These are phyloP conservation scores for Glycine tomentella DNA, from an alignment of 306 rosid genomes.

Conservation along the genomic window DNA sequence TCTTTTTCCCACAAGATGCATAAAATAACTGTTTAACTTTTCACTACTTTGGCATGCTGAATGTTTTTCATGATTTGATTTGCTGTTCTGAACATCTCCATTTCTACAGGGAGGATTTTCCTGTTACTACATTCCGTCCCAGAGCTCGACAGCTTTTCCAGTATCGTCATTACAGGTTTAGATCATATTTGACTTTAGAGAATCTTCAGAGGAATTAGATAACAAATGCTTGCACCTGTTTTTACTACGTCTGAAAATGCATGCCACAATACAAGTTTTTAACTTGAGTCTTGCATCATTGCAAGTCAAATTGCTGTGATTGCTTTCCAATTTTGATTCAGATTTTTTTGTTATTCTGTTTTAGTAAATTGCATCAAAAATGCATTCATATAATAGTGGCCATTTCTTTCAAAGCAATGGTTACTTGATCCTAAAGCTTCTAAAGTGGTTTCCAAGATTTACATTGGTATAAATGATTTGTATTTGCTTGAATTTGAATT, in stretches of 20 bases:
- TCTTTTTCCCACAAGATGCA: slow-evolving; percentile 9
- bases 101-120: slow-evolving; percentile 89
- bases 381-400: not conserved
- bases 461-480: not conserved
- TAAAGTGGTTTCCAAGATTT: slow-evolving; percentile 19
- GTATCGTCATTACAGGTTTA: slow-evolving; percentile 97
- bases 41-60: slow-evolving; percentile 8
- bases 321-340: slow-evolving; percentile 38
- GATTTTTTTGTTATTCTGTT: not conserved
- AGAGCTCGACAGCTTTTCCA: slow-evolving; percentile 91
- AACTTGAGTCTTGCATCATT: not conserved
- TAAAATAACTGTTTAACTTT: not conserved
- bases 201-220: slow-evolving; percentile 36
- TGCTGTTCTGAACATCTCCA: slow-evolving; percentile 35
- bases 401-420: slow-evolving; percentile 17
- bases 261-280: slow-evolving; percentile 12
- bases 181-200: slow-evolving; percentile 19
- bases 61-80: slow-evolving; percentile 37
- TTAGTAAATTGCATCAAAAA: slow-evolving; percentile 24
- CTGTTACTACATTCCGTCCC: slow-evolving; percentile 86
- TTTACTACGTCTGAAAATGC: slow-evolving; percentile 25
- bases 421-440: slow-evolving; percentile 32
- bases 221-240: slow-evolving; percentile 28
- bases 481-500: not conserved
- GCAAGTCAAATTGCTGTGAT: slow-evolving; percentile 3